Conservation (phyloP, 495 filamentous ascomycete species). For the Cladorrhinum samala region DNA sequence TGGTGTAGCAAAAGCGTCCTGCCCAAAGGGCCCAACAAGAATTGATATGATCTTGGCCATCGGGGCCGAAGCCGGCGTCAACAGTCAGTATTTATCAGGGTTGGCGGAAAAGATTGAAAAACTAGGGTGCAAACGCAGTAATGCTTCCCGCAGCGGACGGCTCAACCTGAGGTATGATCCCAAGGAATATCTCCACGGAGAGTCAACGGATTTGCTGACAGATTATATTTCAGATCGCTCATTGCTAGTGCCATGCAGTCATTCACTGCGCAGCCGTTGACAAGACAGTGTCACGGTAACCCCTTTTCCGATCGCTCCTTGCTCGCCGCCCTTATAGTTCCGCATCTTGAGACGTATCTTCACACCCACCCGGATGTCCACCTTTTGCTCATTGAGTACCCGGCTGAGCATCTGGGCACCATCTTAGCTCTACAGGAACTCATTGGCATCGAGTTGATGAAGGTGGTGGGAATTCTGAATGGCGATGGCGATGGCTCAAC, state of each 20-base stretch:
- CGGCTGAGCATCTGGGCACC: slow-evolving; percentile 40
- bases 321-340: slow-evolving; percentile 40
- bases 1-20: slow-evolving; percentile 8
- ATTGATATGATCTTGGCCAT: slow-evolving; percentile 42
- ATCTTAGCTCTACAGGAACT: slow-evolving; percentile 37
- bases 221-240: slow-evolving; percentile 31
- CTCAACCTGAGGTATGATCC: slow-evolving; percentile 37
- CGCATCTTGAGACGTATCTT: slow-evolving; percentile 41
- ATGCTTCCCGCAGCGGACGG: slow-evolving; percentile 33
- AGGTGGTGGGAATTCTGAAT: slow-evolving; percentile 38
- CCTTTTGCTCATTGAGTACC: slow-evolving; percentile 43
- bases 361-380: slow-evolving; percentile 30
- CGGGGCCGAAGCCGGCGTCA: slow-evolving; percentile 35
- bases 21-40: slow-evolving; percentile 14
- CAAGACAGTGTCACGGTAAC: slow-evolving; percentile 39
- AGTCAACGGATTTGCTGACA: background rate
- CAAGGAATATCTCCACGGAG: too few relatives aligned
- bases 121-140: slow-evolving; percentile 31
- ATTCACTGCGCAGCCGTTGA: slow-evolving; percentile 38
- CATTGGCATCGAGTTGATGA: slow-evolving; percentile 36
- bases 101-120: slow-evolving; percentile 37
- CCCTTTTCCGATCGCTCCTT: slow-evolving; percentile 38
- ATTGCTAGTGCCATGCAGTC: slow-evolving; percentile 45
- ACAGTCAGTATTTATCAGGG: slow-evolving; percentile 27
- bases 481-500: slow-evolving; percentile 24